Evolutionary conservation across 768 basidiomycete genomes (phyloP).

Genomic region (Suillus occidentalis): DNA sequence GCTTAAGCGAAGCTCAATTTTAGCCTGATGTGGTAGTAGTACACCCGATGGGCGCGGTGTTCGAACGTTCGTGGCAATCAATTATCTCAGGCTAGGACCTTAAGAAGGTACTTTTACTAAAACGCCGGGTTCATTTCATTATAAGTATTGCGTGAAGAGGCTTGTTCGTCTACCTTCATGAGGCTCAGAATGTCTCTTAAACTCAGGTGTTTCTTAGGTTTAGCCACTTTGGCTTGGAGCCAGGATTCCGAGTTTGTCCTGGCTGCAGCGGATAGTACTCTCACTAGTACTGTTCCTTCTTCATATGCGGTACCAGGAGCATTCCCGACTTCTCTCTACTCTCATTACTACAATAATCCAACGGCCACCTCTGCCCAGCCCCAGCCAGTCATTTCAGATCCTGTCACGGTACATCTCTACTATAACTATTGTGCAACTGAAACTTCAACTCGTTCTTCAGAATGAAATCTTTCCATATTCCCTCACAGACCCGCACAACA

Average conservation of each 20-base stretch:
- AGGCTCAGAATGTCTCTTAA: not conserved
- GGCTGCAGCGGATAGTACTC: constrained; percentile 7
- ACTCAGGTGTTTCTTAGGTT: not conserved
- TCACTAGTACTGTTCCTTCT: constrained; percentile 13
- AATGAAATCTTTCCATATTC: constrained; percentile 55
- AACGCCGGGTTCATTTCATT: too few relatives aligned
- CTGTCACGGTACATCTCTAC: constrained; percentile 49
- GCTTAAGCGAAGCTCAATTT: too few relatives aligned
- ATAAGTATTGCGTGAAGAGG: too few relatives aligned
- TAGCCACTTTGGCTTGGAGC: constrained; percentile 2
- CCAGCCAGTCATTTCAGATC: constrained; percentile 77
- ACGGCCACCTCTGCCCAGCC: constrained; percentile 71
- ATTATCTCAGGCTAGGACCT: too few relatives aligned
- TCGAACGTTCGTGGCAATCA: too few relatives aligned
- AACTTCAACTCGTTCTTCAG: constrained; percentile 31
- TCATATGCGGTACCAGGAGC: constrained; percentile 55
- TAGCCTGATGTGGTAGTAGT: too few relatives aligned
- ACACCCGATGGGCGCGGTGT: too few relatives aligned
- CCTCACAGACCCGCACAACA: constrained; percentile 62
- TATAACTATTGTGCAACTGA: constrained; percentile 1
- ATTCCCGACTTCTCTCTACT: constrained; percentile 66
- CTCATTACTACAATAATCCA: constrained; percentile 69
- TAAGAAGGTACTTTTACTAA: too few relatives aligned
- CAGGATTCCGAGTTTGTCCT: not conserved
- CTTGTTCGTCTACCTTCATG: too few relatives aligned